Base-by-base conservation (phyloP, 805 yeast genomes). In the Metschnikowia rubicola region DNA sequence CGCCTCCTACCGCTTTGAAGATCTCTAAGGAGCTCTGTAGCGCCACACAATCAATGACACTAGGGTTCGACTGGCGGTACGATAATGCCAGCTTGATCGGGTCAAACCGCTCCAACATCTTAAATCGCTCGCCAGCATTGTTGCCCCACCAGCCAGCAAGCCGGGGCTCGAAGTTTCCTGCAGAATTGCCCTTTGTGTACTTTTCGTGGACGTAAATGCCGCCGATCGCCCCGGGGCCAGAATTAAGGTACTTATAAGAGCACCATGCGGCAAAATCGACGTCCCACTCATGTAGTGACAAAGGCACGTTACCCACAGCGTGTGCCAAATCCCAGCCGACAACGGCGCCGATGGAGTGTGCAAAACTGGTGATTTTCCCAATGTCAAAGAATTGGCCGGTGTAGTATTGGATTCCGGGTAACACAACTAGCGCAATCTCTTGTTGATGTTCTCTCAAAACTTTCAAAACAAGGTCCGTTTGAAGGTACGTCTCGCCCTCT, bases 121-220 rank as follows among this genome's bases (percentile, higher is more conserved):
- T 74, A 65, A 91, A 91, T 51, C 98, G 68, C 32, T 80, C 80
- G 2, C 58, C 56, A 0, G 84, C 71, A 55, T 85, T 81, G 60
- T 89, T 91, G 1, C 97, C 97, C 97, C 97, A 91, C 98, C 98
- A 91, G 0, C 98, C 98, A 0, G 96, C 96, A 42, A 88, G 70
- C 50, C 97, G 72, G 1, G 96, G 87, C 34, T 73, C 56, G 56
- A 70, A 74, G 17, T 59, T 58, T 10, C 58, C 57, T 12, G 50
- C 51, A 11, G 70, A 53, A 39, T 67, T 63, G 39, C 60, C 46
- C 35, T 59, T 54, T 15, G 75, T 68, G 52, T 63, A 68, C 51
- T 65, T 74, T 52, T 81, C 84, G 62, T 91, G 83, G 34, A 91
- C 84, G 58, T 80, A 91, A 19, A 88, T 75, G 1, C 97, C 96